These are phyloP conservation scores for Nicotiana knightiana DNA, from an alignment of 257 asterid species.

Conservation along the genomic window DNA sequence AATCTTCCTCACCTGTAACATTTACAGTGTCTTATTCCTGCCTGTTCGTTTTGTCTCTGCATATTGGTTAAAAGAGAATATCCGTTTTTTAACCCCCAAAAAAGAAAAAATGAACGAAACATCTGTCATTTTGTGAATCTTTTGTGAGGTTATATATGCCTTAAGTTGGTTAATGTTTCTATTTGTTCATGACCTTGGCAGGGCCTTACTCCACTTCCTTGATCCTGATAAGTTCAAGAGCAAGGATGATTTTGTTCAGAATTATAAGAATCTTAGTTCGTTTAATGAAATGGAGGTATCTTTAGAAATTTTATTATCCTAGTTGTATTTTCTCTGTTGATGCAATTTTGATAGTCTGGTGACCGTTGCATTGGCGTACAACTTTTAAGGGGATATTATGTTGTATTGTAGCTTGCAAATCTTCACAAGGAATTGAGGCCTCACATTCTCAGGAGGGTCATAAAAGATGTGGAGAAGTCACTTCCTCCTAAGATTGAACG, in stretches of 20 bases:
- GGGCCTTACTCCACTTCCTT: conserved; percentile 99
- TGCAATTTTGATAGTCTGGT: not conserved
- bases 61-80: not conserved
- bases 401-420: conserved; percentile 64
- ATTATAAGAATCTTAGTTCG: conserved; percentile 91
- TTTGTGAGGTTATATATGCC: conserved; percentile 1
- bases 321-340: conserved; percentile 2
- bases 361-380: not conserved
- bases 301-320: not conserved
- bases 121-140: not conserved
- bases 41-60: not conserved
- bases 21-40: not conserved
- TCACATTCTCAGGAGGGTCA: conserved; percentile 95
- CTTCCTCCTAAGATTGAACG: conserved; percentile 99
- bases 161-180: conserved; percentile 13
- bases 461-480: conserved; percentile 98
- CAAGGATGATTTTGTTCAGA: conserved; percentile 89
- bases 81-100: not conserved
- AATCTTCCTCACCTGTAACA: not conserved
- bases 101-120: not conserved
- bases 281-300: conserved; percentile 85
- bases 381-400: not conserved
- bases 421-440: conserved; percentile 99
- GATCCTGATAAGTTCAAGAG: conserved; percentile 84
- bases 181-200: conserved; percentile 24